Conservation (phyloP, 768 basidiomycete genomes). For the Boletales sp. region DNA sequence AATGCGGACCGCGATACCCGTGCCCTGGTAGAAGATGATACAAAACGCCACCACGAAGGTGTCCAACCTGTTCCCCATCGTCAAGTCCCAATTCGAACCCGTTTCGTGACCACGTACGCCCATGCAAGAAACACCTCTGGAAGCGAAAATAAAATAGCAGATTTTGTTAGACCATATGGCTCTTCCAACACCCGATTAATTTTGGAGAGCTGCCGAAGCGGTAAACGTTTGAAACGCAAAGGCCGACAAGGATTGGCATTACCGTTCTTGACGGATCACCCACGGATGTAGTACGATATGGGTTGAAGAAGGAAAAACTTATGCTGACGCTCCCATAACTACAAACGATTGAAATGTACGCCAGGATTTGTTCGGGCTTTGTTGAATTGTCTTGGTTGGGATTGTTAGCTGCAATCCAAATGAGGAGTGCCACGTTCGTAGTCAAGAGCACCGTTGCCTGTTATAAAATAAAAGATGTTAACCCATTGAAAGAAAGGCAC, state of each 20-base stretch:
- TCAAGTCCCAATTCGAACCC: not conserved
- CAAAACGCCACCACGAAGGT: conserved; percentile 33
- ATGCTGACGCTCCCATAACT: conserved; percentile 26
- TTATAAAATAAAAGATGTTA: not conserved
- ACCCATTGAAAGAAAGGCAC: not conserved
- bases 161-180: conserved; percentile 30
- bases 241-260: not conserved
- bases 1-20: conserved; percentile 23
- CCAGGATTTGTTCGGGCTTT: conserved; percentile 21
- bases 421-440: conserved; percentile 22
- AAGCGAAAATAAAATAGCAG: conserved; percentile 39
- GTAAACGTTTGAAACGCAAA: not conserved
- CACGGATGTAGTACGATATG: conserved; percentile 30
- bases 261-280: conserved; percentile 30
- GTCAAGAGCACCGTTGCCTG: conserved; percentile 29
- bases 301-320: conserved; percentile 30
- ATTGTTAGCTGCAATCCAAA: conserved; percentile 10
- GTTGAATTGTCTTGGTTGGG: conserved; percentile 1
- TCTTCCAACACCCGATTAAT: conserved; percentile 23
- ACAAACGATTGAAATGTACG: conserved; percentile 27
- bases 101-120: conserved; percentile 24
- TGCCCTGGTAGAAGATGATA: conserved; percentile 27
- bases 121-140: conserved; percentile 41
- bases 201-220: conserved; percentile 16
- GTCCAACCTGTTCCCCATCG: conserved; percentile 25